These are phyloP conservation scores for Stachybotrys chartarum DNA, from an alignment of 2,329 filamentous ascomycete species.

Conservation along the genomic window DNA sequence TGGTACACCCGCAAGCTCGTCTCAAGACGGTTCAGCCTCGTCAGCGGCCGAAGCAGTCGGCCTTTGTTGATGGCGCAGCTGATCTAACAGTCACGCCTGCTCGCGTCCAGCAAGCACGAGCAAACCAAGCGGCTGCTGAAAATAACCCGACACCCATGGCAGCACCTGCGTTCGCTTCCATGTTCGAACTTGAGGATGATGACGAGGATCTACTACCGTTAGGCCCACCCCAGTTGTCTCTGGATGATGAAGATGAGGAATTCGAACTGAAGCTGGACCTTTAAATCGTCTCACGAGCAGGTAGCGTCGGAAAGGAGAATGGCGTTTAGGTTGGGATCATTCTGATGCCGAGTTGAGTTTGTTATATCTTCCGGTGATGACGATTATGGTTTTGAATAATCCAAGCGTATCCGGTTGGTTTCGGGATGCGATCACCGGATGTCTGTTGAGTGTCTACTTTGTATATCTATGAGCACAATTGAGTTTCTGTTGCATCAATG, in stretches of 20 bases:
- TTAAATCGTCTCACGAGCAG: conserved; percentile 5
- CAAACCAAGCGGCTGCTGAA: conserved; percentile 6
- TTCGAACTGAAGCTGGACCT: conserved; percentile 46
- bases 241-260: conserved; percentile 40
- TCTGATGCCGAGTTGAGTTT: too few species aligned
- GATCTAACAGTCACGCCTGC: conserved; percentile 42
- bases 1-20: conserved; percentile 26
- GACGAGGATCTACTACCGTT: conserved; percentile 24
- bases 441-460: too few species aligned
- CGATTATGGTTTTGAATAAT: too few species aligned
- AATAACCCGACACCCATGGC: conserved; percentile 13
- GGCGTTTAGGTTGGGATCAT: conserved; percentile 9
- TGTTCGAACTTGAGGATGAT: conserved; percentile 48
- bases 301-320: conserved; percentile 8
- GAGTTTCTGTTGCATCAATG: too few species aligned
- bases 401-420: too few species aligned
- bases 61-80: conserved; percentile 6
- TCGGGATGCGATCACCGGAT: too few species aligned
- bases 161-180: conserved; percentile 47
- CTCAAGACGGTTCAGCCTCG: conserved; percentile 6
- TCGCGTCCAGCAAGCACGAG: conserved; percentile 17
- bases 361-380: too few species aligned
- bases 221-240: conserved; percentile 11
- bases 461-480: too few species aligned
- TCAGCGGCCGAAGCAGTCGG: conserved; percentile 9